phyloP scores from a whole-genome alignment of 208 protist species.

The Trypanosoma vivax region DNA sequence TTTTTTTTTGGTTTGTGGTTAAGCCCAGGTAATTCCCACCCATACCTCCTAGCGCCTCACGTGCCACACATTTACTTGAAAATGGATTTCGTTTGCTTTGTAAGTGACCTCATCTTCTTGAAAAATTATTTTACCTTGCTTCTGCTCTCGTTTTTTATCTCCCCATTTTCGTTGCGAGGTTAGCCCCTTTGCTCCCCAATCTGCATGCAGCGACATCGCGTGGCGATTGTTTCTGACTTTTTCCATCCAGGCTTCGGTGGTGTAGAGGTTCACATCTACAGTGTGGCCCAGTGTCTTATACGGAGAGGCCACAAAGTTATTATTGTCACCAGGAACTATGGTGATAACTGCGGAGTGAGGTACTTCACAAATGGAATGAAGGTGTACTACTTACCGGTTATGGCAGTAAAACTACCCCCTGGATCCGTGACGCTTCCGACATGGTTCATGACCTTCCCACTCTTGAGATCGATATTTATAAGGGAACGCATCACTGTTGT shows the following conservation, averaged over 20 bases:
- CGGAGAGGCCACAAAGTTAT: constrained; percentile 95
- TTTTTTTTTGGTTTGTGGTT: too few relatives aligned
- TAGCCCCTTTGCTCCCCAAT: too few relatives aligned
- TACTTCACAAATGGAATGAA: constrained; percentile 96
- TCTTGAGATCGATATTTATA: constrained; percentile 93
- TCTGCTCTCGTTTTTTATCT: constrained; percentile 7
- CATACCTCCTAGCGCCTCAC: too few relatives aligned
- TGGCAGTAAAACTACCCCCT: constrained; percentile 83
- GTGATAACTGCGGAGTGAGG: constrained; percentile 90
- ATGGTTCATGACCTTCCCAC: constrained; percentile 72
- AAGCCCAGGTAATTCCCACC: too few relatives aligned
- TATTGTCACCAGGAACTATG: constrained; percentile 95
- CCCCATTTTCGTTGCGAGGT: too few relatives aligned
- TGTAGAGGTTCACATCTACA: constrained; percentile 98
- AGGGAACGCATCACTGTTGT: constrained; percentile 95
- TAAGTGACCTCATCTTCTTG: too few relatives aligned
- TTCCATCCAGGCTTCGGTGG: constrained; percentile 98
- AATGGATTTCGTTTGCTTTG: too few relatives aligned
- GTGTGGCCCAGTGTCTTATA: constrained; percentile 94
- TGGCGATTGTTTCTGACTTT: constrained; percentile 95
- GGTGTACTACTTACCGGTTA: constrained; percentile 96
- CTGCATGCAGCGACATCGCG: constrained; percentile 57
- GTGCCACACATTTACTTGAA: too few relatives aligned
- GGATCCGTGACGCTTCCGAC: constrained; percentile 90
- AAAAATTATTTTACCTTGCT: too few relatives aligned